Percentiles rank a stretch among this genome's conserved stretches.
phyloP scores from a whole-genome alignment of 177 flowering plant genomes.

The Vitis hybrid region DNA sequence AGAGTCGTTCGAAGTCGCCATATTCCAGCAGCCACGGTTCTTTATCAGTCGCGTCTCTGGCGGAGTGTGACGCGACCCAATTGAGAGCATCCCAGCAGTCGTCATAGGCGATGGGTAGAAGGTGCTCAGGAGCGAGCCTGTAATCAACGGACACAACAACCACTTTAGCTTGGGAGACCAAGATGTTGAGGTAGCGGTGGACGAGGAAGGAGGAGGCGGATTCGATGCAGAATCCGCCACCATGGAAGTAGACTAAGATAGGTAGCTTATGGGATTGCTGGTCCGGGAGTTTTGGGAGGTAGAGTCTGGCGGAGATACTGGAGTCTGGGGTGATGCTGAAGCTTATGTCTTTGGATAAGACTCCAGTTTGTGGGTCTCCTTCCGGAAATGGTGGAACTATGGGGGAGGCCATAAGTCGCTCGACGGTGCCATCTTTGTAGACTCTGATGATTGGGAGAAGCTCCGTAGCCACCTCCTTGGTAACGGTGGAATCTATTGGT shows the following conservation, averaged over 20 bases:
- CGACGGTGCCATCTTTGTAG: constrained; percentile 50
- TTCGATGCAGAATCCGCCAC: constrained; percentile 47
- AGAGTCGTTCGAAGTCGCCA: constrained; percentile 32
- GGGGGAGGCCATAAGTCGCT: constrained; percentile 25
- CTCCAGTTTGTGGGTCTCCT: constrained; percentile 36
- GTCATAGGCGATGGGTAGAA: constrained; percentile 35
- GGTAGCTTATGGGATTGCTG: constrained; percentile 28
- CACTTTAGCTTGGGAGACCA: constrained; percentile 21
- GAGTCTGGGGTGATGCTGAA: constrained; percentile 21
- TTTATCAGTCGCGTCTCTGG: too few species aligned
- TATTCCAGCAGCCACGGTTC: constrained; percentile 36
- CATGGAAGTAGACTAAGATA: constrained; percentile 45
- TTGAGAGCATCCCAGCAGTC: constrained; percentile 40
- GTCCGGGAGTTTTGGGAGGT: constrained; percentile 31
- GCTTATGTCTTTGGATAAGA: constrained; percentile 43
- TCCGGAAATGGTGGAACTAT: constrained; percentile 35
- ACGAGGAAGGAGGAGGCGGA: constrained; percentile 31
- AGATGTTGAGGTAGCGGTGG: constrained; percentile 23
- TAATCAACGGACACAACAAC: constrained; percentile 39
- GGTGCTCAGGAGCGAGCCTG: constrained; percentile 40
- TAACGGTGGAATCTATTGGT: not conserved
- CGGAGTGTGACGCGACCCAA: constrained; percentile 34
- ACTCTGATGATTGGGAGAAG: constrained; percentile 30
- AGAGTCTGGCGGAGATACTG: constrained; percentile 29
- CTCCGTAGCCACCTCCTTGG: constrained; percentile 23